Evolutionary conservation across 2,329 filamentous ascomycete species (phyloP).

Genomic region (Fonsecaea erecta): DNA sequence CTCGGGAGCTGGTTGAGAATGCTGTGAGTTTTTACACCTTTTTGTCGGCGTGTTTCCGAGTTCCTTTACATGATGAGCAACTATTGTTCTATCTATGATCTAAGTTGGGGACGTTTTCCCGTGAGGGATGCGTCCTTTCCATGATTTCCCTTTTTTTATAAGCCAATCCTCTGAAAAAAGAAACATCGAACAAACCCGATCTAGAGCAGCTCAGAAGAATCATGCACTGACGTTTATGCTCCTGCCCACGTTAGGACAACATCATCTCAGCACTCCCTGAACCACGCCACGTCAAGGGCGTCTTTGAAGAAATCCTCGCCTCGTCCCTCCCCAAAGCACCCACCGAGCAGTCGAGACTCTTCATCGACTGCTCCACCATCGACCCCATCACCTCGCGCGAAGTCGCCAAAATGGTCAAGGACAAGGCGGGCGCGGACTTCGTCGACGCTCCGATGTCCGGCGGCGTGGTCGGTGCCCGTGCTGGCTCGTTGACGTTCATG

Average conservation of each 20-base stretch:
- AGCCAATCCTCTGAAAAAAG: conserved; percentile 73
- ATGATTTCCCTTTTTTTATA: conserved; percentile 64
- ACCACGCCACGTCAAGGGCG: conserved; percentile 81
- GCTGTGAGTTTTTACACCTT: conserved; percentile 58
- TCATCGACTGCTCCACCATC: conserved; percentile 97
- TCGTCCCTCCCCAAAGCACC: conserved; percentile 57
- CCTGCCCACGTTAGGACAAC: conserved; percentile 67
- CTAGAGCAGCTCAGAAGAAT: not conserved
- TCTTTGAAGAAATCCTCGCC: conserved; percentile 77
- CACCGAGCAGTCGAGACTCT: conserved; percentile 68
- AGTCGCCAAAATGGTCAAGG: conserved; percentile 72
- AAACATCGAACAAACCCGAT: no score
- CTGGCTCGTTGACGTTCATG: conserved; percentile 94
- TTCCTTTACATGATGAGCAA: conserved; percentile 56
- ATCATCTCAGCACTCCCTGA: conserved; percentile 90
- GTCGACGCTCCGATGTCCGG: conserved; percentile 97
- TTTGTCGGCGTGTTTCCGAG: not conserved
- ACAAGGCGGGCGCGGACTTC: conserved; percentile 63
- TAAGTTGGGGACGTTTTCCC: conserved; percentile 68
- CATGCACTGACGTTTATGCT: conserved; percentile 9
- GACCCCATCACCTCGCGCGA: conserved; percentile 82
- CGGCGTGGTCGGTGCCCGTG: conserved; percentile 86
- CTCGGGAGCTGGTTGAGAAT: conserved; percentile 68
- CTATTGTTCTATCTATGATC: conserved; percentile 66
- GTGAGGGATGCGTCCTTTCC: conserved; percentile 48